Base-by-base conservation (phyloP, 176 grass and related monocot genomes). In the Urochloa ruziziensis region DNA sequence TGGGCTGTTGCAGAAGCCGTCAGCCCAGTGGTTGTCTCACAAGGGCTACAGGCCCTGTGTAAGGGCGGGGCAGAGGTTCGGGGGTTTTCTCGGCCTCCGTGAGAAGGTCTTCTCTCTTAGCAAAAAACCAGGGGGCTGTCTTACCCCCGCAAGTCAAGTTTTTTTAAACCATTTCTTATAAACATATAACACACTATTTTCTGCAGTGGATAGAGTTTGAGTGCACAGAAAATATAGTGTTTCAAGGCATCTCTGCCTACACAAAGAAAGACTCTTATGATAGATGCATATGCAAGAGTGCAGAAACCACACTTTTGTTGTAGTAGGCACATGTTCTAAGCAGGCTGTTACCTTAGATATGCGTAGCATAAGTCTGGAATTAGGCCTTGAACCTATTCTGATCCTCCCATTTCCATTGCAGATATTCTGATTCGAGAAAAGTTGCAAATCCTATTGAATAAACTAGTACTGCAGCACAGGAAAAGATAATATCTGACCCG, bases 341-440 rank as follows among this genome's bases (percentile, higher is more conserved):
- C n/a, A n/a, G n/a, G n/a, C 33, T 30, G 21, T 65, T 54, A 65
- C 15, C 59, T 49, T 75, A 59, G 49, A 70, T 56, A 80, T 39
- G 24, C 39, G 65, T 60, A 69, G 59, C 21, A 3, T 32, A 63
- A 62, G 63, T 44, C 56, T 61, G 53, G 5, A 82, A 25, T 87
- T 82, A 39, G 18, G 32, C 28, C 60, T 62, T 5, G 27, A 21
- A 79, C 36, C 28, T 81, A 43, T 69, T 59, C 61, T 7, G 29
- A 36, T 30, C 21, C 23, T 75, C 3, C 40, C 74, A 33, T 74
- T 74, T 66, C 63, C 15, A 28, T 54, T 35, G 59, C 24, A 27
- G 59, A 57, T 36, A 58, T 81, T 86, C 80, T 86, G 67, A 57
- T 64, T 75, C 23, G 16, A 81, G 61, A 42, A 42, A 81, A 36